These are phyloP conservation scores for Mallotus nudiflorus DNA, from an alignment of 345 rosid genomes.

Conservation along the genomic window DNA sequence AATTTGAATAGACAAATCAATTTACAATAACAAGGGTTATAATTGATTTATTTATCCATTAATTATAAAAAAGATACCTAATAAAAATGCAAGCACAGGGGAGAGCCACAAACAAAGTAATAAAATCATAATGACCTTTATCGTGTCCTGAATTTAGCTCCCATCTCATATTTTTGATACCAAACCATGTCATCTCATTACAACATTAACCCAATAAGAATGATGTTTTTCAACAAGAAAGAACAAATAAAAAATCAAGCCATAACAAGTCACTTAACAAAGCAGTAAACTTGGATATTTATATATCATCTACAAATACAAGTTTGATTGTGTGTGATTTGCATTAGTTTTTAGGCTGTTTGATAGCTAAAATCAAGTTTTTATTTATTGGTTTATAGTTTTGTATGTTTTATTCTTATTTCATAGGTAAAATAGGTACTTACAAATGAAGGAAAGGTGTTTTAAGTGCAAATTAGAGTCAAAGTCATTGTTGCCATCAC, in stretches of 20 bases:
- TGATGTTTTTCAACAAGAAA: constrained; percentile 31
- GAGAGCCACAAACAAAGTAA: constrained; percentile 69
- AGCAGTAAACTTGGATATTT: neutral
- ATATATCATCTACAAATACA: neutral
- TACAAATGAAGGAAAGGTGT: no score
- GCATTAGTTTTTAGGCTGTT: no score
- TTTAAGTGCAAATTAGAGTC: no score
- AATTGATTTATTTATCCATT: constrained; percentile 78
- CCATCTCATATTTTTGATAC: constrained; percentile 18
- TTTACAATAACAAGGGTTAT: constrained; percentile 71
- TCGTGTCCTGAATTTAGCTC: constrained; percentile 32
- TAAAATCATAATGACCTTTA: constrained; percentile 43
- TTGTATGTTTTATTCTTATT: no score
- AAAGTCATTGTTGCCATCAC: no score
- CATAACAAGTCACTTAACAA: neutral
- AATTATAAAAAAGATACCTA: constrained; percentile 66
- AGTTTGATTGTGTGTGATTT: no score
- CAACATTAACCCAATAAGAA: neutral
- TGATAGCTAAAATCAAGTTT: no score
- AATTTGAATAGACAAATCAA: constrained; percentile 16
- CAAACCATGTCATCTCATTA: constrained; percentile 28
- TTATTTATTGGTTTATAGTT: no score
- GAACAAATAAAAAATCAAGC: neutral
- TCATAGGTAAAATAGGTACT: no score
- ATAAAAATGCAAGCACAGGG: constrained; percentile 66